These are phyloP conservation scores for Globisporangium yorkense DNA, from an alignment of 352 stramenopile genomes.

Conservation along the genomic window DNA sequence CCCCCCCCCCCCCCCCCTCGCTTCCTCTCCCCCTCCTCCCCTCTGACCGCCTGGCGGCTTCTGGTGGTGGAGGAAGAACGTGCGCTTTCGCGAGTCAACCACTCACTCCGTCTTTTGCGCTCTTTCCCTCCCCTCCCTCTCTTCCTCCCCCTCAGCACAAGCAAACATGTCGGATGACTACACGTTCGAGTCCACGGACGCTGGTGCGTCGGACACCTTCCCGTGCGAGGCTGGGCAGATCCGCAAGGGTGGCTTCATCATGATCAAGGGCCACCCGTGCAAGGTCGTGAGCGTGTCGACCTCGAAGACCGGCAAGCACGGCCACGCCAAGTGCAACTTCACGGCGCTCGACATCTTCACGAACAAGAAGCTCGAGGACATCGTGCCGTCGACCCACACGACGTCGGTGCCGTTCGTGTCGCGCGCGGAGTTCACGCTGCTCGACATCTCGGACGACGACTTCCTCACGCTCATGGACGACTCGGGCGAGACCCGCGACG, in stretches of 20 bases:
- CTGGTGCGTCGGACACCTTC: constrained; percentile 97
- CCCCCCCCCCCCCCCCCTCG: no score
- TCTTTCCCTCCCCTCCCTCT: background rate
- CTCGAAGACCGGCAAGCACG: constrained; percentile 99
- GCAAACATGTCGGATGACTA: constrained; percentile 58
- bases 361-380: constrained; percentile 99
- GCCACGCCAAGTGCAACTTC: constrained; percentile 99
- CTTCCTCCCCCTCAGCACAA: background rate
- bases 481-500: constrained; percentile 94
- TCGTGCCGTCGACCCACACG: constrained; percentile 98
- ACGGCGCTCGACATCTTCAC: constrained; percentile 99
- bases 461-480: constrained; percentile 99
- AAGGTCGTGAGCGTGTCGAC: constrained; percentile 98
- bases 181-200: constrained; percentile 92
- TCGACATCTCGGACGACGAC: constrained; percentile 98
- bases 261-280: constrained; percentile 99
- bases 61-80: background rate
- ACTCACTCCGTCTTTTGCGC: constrained; percentile 14
- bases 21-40: background rate
- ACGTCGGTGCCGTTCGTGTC: constrained; percentile 97
- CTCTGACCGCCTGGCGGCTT: background rate
- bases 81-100: background rate
- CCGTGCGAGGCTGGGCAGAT: constrained; percentile 98
- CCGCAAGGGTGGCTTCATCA: constrained; percentile 99
- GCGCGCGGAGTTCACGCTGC: constrained; percentile 95